These are phyloP conservation scores for Patellifolia procumbens DNA, from an alignment of 179 eudicot genomes.

Conservation along the genomic window DNA sequence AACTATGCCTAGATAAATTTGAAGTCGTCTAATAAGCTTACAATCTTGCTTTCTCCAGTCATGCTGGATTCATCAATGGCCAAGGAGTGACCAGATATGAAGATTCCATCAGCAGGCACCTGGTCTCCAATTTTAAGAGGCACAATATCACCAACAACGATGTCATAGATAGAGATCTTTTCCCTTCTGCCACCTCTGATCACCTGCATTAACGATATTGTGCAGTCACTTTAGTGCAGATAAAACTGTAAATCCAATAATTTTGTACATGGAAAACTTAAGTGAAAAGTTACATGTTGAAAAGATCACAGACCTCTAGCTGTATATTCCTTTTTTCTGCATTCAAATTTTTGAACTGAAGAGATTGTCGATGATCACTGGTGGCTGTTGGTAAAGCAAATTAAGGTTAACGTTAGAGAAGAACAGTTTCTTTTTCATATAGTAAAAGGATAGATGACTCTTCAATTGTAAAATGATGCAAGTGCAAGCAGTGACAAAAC, in stretches of 20 bases:
- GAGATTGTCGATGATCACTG: slow-evolving; percentile 89
- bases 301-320: slow-evolving; percentile 54
- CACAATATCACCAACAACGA: slow-evolving; percentile 84
- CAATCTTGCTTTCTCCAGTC: slow-evolving; percentile 98
- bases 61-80: slow-evolving; percentile 95
- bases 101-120: slow-evolving; percentile 92
- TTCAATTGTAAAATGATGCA: no score
- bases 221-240: slow-evolving; percentile 1
- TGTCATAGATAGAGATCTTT: slow-evolving; percentile 70
- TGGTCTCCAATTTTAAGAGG: slow-evolving; percentile 97
- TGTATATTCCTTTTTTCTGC: slow-evolving; percentile 79
- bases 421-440: not conserved
- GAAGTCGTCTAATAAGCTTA: slow-evolving; percentile 47
- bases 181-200: slow-evolving; percentile 93
- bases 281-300: not conserved
- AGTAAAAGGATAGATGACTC: not conserved
- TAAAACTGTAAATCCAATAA: not conserved
- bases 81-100: slow-evolving; percentile 74
- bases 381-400: slow-evolving; percentile 43
- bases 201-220: slow-evolving; percentile 48
- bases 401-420: not conserved
- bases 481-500: not conserved
- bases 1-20: slow-evolving; percentile 1
- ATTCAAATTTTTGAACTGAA: slow-evolving; percentile 83
- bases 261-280: not conserved